Conservation (phyloP, 2,329 filamentous ascomycete genomes). For the Aspergillus thermomutatus region DNA sequence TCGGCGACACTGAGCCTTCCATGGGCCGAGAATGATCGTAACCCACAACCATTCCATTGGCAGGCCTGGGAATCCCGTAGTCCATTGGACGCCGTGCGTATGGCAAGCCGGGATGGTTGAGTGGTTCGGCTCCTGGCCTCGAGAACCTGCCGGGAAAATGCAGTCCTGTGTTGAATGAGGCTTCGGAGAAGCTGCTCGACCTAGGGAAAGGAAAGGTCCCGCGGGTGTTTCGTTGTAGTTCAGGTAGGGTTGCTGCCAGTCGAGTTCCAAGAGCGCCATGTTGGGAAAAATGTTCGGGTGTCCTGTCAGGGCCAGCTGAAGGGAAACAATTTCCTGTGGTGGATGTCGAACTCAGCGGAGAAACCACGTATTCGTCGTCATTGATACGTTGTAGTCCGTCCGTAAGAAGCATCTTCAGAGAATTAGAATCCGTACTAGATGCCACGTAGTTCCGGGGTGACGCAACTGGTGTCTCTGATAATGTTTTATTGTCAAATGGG, state of each 20-base stretch:
- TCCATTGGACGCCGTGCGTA: slow-evolving; percentile 29
- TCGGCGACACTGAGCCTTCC: slow-evolving; percentile 34
- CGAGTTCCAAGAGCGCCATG: slow-evolving; percentile 25
- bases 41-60: slow-evolving; percentile 23
- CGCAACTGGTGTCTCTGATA: slow-evolving; percentile 48
- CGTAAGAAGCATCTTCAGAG: slow-evolving; percentile 30
- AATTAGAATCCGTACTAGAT: slow-evolving; percentile 35
- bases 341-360: slow-evolving; percentile 35
- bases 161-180: slow-evolving; percentile 26
- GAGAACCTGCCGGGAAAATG: slow-evolving; percentile 28
- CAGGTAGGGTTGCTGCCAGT: slow-evolving; percentile 23
- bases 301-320: slow-evolving; percentile 23
- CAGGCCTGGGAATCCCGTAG: slow-evolving; percentile 24
- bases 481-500: slow-evolving; percentile 46
- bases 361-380: slow-evolving; percentile 39
- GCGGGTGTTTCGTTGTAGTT: slow-evolving; percentile 27
- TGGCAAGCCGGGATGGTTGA: slow-evolving; percentile 22
- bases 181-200: slow-evolving; percentile 36
- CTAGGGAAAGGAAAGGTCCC: slow-evolving; percentile 27
- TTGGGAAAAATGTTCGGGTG: slow-evolving; percentile 26
- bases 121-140: slow-evolving; percentile 21
- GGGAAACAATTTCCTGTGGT: slow-evolving; percentile 35
- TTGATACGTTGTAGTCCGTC: slow-evolving; percentile 30
- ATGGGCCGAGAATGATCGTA: slow-evolving; percentile 29
- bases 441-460: slow-evolving; percentile 43